Evolutionary conservation across 2,329 filamentous ascomycete genomes (phyloP), one percentile per base, ranked within the genome.

Genomic region (Hypoxylon sp.): DNA sequence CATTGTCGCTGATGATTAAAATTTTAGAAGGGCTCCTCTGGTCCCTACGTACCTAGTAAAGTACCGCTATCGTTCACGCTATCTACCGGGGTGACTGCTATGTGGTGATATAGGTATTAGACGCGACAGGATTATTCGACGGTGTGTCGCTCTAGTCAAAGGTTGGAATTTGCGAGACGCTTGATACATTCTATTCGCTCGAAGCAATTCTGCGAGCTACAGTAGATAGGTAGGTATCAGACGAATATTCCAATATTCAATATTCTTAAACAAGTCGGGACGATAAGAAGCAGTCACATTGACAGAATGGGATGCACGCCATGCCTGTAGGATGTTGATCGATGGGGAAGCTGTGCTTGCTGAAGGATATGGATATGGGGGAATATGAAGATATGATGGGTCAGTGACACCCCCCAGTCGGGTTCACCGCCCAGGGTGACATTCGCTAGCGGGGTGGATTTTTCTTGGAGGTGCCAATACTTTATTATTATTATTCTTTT

Each of bases 301-400:
- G n/a, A n/a, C n/a, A n/a, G n/a, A n/a, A n/a, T 12, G 23, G 40
- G 46, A 55, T 40, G 38, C 47, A 46, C 16, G 37, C 13, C 20
- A 54, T 51, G 38, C 40, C 46, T 51, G 38, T 38, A 49, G 35
- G 43, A 49, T 52, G 43, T 40, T 55, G 51, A 52, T 55, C 55
- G 51, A 59, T 52, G 44, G 51, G 48, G 47, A 53, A 50, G 51
- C 42, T 51, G 46, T 40, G 40, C n/a, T 50, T 19, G 48, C 47
- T 36, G 32, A 52, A 50, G 42, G 40, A 53, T 35, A 46, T 57
- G 35, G 13, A n/a, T n/a, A n/a, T n/a, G n/a, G n/a, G n/a, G n/a
- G 29, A 25, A 34, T 34, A 34, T 43, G 9, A 16, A 42, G 47
- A 56, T 37, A 50, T 55, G 40, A 55, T 46, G 40, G 41, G 41